These are phyloP conservation scores for Plenodomus tracheiphilus DNA, from an alignment of 2,329 filamentous ascomycete genomes.

Conservation along the genomic window DNA sequence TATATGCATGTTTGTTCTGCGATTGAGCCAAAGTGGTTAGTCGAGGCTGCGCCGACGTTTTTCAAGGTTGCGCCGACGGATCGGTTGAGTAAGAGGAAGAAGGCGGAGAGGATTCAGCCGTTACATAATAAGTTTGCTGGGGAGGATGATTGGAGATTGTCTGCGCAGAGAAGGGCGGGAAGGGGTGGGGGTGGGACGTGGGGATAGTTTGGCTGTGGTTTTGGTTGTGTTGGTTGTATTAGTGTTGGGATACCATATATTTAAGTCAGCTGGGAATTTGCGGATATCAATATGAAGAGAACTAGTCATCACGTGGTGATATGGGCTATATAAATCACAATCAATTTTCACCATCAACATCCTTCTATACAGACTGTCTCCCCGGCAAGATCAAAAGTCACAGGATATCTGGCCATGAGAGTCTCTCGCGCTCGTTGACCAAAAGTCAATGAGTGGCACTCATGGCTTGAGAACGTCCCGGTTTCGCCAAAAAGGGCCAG, in stretches of 20 bases:
- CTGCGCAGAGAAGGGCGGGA: constrained; percentile 81
- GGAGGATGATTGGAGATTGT: constrained; percentile 94
- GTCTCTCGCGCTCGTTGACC: too few species aligned
- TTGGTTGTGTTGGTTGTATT: background rate
- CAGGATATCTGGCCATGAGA: too few species aligned
- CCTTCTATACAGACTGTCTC: too few species aligned
- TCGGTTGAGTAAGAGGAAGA: constrained; percentile 84
- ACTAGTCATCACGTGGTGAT: too few species aligned
- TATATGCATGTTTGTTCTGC: constrained; percentile 95
- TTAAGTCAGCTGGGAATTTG: too few species aligned
- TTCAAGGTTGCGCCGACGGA: constrained; percentile 96
- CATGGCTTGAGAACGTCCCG: too few species aligned
- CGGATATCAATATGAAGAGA: too few species aligned
- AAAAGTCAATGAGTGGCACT: too few species aligned
- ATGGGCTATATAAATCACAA: too few species aligned
- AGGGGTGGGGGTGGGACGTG: constrained; percentile 91
- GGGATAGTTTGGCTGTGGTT: constrained; percentile 59
- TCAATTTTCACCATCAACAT: too few species aligned
- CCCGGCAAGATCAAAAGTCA: too few species aligned
- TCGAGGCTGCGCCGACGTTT: constrained; percentile 96
- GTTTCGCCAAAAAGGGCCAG: too few species aligned
- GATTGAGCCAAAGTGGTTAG: constrained; percentile 92
- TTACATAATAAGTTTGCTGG: constrained; percentile 89
- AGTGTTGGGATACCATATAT: background rate
- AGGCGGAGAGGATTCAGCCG: constrained; percentile 92